Conservation (phyloP, 257 asterid genomes). For the Ballota nigra region DNA sequence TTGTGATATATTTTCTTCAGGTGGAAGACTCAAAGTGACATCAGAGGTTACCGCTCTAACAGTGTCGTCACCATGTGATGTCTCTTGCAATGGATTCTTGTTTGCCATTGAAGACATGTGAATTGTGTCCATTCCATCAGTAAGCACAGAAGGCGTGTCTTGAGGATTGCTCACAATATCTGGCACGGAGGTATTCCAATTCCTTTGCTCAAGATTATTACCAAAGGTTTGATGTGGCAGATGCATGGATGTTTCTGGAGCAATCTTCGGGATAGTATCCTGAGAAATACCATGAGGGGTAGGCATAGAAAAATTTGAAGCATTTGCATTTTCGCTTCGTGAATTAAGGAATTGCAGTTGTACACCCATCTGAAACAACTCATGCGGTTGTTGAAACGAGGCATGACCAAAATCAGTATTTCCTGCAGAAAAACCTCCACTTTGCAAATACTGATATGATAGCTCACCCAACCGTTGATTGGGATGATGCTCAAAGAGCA, state of each 20-base stretch:
- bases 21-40: conserved; percentile 30
- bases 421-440: conserved; percentile 47
- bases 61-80: conserved; percentile 27
- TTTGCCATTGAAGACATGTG: not conserved
- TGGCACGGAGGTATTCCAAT: conserved; percentile 38
- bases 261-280: conserved; percentile 41
- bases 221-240: conserved; percentile 54
- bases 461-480: conserved; percentile 53
- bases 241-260: conserved; percentile 40
- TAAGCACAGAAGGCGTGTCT: conserved; percentile 19
- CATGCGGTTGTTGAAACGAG: conserved; percentile 50
- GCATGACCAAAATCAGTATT: conserved; percentile 50
- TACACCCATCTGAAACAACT: conserved; percentile 44
- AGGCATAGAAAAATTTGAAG: conserved; percentile 34
- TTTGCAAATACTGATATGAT: conserved; percentile 50
- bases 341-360: conserved; percentile 42
- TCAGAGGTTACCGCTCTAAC: not conserved
- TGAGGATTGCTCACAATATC: conserved; percentile 43
- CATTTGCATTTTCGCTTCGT: conserved; percentile 42
- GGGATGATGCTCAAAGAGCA: conserved; percentile 59
- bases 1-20: conserved; percentile 32
- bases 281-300: conserved; percentile 39
- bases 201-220: conserved; percentile 31
- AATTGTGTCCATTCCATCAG: conserved; percentile 6
- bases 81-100: conserved; percentile 27